These are phyloP conservation scores for Pedinophyceae sp. DNA, from an alignment of 139 green algal genomes.

Conservation along the genomic window DNA sequence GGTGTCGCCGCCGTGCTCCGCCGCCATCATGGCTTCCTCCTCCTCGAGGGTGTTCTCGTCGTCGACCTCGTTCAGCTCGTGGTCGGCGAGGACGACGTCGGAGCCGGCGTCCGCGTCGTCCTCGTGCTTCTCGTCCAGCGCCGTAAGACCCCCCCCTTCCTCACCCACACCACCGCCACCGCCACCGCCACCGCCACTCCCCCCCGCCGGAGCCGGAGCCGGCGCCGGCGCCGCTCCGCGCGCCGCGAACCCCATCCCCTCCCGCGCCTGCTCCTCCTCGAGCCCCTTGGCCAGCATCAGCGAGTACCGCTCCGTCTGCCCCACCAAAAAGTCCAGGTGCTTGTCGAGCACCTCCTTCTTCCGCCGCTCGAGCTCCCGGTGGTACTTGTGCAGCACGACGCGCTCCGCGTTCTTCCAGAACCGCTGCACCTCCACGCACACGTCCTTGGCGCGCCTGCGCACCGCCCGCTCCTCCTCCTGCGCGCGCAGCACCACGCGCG, in stretches of 20 bases:
- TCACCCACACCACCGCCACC: not conserved
- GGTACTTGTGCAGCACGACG: slow-evolving; percentile 75
- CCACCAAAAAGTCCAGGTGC: slow-evolving; percentile 83
- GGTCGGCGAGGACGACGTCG: no score
- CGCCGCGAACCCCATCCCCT: not conserved
- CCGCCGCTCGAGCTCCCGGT: slow-evolving; percentile 22
- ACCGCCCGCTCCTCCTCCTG: slow-evolving; percentile 9
- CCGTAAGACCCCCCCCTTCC: not conserved
- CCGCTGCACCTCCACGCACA: slow-evolving; percentile 27
- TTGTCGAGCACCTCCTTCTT: slow-evolving; percentile 57
- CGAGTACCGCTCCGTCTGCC: slow-evolving; percentile 85
- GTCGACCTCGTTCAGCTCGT: slow-evolving; percentile 26
- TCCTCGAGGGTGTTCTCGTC: slow-evolving; percentile 53
- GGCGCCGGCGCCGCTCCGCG: not conserved
- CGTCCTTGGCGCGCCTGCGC: not conserved
- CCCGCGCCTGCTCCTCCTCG: slow-evolving; percentile 23
- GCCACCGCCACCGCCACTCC: no score
- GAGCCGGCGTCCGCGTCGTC: no score
- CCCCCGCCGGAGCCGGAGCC: no score
- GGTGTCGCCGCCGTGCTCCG: not conserved
- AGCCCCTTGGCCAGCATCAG: slow-evolving; percentile 47
- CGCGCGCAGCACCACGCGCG: slow-evolving; percentile 20
- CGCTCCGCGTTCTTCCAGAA: slow-evolving; percentile 87
- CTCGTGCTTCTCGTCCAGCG: no score
- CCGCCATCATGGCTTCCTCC: slow-evolving; percentile 23